Percentiles rank a stretch among this genome's conserved stretches.
phyloP scores from a whole-genome alignment of 352 stramenopile genomes.

The Globisporangium canariense region DNA sequence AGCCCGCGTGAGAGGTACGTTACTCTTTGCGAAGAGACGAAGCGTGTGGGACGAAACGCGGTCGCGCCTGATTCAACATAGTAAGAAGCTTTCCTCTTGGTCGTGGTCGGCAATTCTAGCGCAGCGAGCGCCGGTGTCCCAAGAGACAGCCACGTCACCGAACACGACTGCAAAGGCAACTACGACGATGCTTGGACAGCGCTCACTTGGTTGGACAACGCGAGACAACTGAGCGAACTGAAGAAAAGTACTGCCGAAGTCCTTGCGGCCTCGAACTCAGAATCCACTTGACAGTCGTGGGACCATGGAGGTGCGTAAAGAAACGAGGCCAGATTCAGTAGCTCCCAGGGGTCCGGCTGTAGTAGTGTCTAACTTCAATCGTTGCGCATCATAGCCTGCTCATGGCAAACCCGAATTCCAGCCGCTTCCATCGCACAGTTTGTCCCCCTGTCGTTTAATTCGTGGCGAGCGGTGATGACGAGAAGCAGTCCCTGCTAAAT shows the following conservation, averaged over 20 bases:
- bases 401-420: neutral
- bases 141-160: neutral
- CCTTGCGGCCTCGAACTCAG: neutral
- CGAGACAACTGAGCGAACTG: neutral
- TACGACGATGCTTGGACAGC: no score
- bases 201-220: neutral
- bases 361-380: neutral
- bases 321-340: neutral
- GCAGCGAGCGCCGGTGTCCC: neutral
- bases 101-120: neutral
- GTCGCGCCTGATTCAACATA: neutral
- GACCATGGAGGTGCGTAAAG: neutral
- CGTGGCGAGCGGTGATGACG: neutral
- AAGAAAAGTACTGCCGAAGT: neutral
- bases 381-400: neutral
- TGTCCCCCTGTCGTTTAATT: neutral
- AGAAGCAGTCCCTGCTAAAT: neutral
- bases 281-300: neutral
- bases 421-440: slow-evolving; percentile 3
- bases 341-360: neutral
- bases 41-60: neutral
- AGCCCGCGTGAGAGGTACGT: neutral
- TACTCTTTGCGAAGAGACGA: neutral
- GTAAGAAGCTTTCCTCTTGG: neutral
- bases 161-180: neutral